Conservation (phyloP, 2,329 filamentous ascomycete species). For the Thyridium curvatum region DNA sequence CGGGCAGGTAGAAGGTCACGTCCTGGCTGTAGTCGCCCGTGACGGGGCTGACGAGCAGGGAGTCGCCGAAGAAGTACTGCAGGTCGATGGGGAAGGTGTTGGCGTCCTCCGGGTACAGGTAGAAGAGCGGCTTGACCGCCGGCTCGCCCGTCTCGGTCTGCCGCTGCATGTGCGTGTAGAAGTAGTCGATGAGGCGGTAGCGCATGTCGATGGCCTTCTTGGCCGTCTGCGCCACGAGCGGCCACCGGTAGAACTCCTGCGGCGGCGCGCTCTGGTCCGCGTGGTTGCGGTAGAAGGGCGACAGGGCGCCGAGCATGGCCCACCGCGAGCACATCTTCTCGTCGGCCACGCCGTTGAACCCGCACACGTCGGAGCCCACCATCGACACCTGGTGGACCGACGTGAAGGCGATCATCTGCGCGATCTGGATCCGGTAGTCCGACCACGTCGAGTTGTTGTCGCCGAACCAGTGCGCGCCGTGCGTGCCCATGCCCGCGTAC, state of each 20-base stretch:
- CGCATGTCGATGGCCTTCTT: slow-evolving; percentile 63
- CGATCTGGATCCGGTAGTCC: slow-evolving; percentile 71
- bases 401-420: slow-evolving; percentile 65
- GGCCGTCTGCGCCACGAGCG: slow-evolving; percentile 57
- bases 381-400: slow-evolving; percentile 70
- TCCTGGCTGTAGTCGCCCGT: slow-evolving; percentile 10
- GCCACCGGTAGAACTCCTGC: slow-evolving; percentile 70
- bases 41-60: slow-evolving; percentile 31
- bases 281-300: slow-evolving; percentile 75
- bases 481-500: slow-evolving; percentile 69
- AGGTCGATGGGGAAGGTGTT: slow-evolving; percentile 30
- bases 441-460: slow-evolving; percentile 67
- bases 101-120: slow-evolving; percentile 48
- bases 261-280: slow-evolving; percentile 53
- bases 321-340: slow-evolving; percentile 68
- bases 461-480: slow-evolving; percentile 77
- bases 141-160: slow-evolving; percentile 59
- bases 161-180: slow-evolving; percentile 68
- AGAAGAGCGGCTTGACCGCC: slow-evolving; percentile 65
- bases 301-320: slow-evolving; percentile 54
- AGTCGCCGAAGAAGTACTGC: slow-evolving; percentile 43
- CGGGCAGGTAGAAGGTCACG: slow-evolving; percentile 12
- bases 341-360: slow-evolving; percentile 62
- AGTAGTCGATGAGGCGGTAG: slow-evolving; percentile 65
- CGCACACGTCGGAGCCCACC: slow-evolving; percentile 67